Evolutionary conservation across 176 grass and related monocot species (phyloP).

Genomic region (Zoysia japonica): DNA sequence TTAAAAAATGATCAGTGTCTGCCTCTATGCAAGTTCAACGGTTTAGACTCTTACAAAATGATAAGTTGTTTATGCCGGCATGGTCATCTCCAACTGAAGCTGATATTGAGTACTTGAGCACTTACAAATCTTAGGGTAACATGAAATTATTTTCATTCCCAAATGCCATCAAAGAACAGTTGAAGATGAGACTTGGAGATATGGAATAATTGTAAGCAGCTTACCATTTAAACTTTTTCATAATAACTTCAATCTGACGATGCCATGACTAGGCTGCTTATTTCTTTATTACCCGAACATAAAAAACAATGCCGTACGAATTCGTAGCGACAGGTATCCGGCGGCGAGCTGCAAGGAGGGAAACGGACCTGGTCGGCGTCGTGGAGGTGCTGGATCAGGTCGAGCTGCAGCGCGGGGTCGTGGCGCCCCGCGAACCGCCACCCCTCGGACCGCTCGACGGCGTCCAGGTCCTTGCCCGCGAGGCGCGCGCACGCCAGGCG

Average conservation of each 20-base stretch:
- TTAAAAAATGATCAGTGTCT: background rate
- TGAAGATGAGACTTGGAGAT: background rate
- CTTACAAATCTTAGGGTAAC: background rate
- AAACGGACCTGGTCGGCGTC: conserved; percentile 50
- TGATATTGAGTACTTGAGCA: background rate
- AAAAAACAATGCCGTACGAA: background rate
- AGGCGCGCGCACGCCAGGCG: conserved; percentile 53
- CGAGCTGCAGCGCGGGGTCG: conserved; percentile 48
- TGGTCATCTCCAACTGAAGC: background rate
- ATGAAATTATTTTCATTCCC: background rate
- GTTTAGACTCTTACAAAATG: background rate
- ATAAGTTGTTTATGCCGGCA: background rate
- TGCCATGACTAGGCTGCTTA: background rate
- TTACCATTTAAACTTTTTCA: background rate
- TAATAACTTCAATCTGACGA: background rate
- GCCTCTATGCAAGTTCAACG: background rate
- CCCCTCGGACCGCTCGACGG: conserved; percentile 63
- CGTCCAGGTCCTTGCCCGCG: conserved; percentile 55
- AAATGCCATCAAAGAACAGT: background rate
- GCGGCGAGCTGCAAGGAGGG: no score
- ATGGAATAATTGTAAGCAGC: background rate
- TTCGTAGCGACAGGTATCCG: background rate
- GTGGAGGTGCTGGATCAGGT: conserved; percentile 57
- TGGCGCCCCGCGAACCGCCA: conserved; percentile 64
- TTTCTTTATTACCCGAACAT: background rate